Percentiles rank a stretch among this genome's conserved stretches.
These are phyloP conservation scores for Leptographium lundbergii DNA, from an alignment of 2,329 filamentous ascomycete species.

Conservation along the genomic window DNA sequence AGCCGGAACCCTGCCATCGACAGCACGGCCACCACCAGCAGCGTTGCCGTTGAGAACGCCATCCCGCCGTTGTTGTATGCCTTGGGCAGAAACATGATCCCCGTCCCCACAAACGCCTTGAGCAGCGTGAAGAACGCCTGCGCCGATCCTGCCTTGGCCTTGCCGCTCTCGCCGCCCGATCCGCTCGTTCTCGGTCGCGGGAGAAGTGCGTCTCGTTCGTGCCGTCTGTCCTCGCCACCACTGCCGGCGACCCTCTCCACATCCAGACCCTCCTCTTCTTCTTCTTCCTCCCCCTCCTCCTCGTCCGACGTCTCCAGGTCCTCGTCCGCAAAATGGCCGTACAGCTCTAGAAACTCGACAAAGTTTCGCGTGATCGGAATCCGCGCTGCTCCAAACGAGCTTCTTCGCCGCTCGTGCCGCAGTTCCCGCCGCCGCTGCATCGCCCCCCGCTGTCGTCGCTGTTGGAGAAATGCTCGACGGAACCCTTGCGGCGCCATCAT, in stretches of 20 bases:
- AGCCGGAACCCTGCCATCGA: slow-evolving; percentile 62
- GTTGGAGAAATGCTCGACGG: slow-evolving; percentile 31
- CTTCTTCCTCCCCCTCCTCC: slow-evolving; percentile 35
- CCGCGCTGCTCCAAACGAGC: slow-evolving; percentile 8
- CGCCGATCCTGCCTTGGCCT: slow-evolving; percentile 35
- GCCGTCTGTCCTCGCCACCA: slow-evolving; percentile 21
- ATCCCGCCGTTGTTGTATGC: slow-evolving; percentile 70
- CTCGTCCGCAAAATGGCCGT: slow-evolving; percentile 66
- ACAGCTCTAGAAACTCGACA: slow-evolving; percentile 63
- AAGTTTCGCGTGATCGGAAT: slow-evolving; percentile 55
- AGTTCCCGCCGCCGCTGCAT: slow-evolving; percentile 8
- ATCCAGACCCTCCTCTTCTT: slow-evolving; percentile 6
- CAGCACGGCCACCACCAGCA: slow-evolving; percentile 51
- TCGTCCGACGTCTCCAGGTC: slow-evolving; percentile 49
- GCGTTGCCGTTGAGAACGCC: slow-evolving; percentile 57
- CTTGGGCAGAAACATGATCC: slow-evolving; percentile 72
- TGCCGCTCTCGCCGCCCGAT: slow-evolving; percentile 37
- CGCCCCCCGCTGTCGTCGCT: slow-evolving; percentile 15
- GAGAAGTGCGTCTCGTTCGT: neutral
- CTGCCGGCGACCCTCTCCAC: slow-evolving; percentile 6
- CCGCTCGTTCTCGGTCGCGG: neutral
- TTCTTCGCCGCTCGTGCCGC: slow-evolving; percentile 6
- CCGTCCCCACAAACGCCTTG: slow-evolving; percentile 69
- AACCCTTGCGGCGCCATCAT: slow-evolving; percentile 35
- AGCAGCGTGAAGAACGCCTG: slow-evolving; percentile 70